These are phyloP conservation scores for Cucurbita ficifolia DNA, from an alignment of 306 rosid species.

Conservation along the genomic window DNA sequence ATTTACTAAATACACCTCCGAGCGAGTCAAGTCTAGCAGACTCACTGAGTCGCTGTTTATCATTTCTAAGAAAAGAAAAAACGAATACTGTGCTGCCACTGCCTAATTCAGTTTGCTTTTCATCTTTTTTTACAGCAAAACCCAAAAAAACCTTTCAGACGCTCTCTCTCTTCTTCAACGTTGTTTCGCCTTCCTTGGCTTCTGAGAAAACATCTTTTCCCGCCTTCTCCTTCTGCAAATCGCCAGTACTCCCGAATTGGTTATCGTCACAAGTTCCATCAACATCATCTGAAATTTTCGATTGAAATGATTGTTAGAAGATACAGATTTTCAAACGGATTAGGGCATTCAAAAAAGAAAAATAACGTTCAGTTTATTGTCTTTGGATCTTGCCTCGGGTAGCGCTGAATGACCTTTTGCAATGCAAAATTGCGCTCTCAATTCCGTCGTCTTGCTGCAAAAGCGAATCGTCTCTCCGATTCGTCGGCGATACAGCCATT, in stretches of 20 bases:
- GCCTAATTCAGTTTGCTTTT: conserved; percentile 6
- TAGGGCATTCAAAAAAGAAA: background rate
- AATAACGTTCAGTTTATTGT: background rate
- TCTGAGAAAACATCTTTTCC: conserved; percentile 1
- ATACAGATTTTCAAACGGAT: background rate
- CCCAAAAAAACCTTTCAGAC: background rate
- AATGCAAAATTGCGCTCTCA: conserved; percentile 83
- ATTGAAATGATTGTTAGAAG: background rate
- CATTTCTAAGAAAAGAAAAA: conserved; percentile 2
- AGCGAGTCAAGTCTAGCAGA: background rate
- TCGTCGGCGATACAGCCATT: conserved; percentile 23
- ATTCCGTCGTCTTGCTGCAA: conserved; percentile 68
- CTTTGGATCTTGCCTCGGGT: conserved; percentile 36
- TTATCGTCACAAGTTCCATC: conserved; percentile 3
- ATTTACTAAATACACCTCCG: background rate
- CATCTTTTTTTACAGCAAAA: conserved; percentile 4
- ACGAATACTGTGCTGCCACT: conserved; percentile 3
- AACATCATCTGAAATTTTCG: background rate
- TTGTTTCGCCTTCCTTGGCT: background rate
- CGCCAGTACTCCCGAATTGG: background rate
- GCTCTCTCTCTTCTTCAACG: background rate
- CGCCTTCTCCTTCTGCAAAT: background rate
- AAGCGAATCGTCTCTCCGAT: conserved; percentile 57
- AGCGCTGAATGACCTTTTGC: conserved; percentile 63
- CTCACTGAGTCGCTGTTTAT: conserved; percentile 3